Evolutionary conservation across 768 basidiomycete genomes (phyloP), one percentile per base, ranked within the genome.

Genomic region (Lentinula guzmanii): DNA sequence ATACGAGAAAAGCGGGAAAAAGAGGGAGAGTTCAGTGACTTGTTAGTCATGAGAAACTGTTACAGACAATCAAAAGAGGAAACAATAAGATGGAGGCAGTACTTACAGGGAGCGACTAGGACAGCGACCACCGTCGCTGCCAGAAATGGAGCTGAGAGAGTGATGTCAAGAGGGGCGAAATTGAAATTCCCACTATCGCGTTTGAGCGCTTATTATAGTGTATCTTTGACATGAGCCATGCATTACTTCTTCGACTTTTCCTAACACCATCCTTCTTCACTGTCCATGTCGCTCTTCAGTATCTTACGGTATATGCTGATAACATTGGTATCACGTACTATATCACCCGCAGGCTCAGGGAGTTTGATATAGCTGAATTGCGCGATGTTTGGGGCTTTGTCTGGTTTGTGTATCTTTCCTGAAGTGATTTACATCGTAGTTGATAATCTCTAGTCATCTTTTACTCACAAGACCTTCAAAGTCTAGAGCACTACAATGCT

Each of bases 271-370:
- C 87, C 39, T 98, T 92, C 79, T 98, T 97, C 77, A 91, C 90
- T 10, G 90, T 96, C 60, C 91, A 95, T 78, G 89, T 95, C 67
- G 95, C 95, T 34, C 86, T 98, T 65, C 85, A 88, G 67, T 98
- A 98, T 70, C 84, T 95, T 61, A 82, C 84, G 65, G 66, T 84
- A 42, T 94, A 95, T 73, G 80, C 87, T 15, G 90, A 93, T 77
- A 91, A 93, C 74, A 89, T 95, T 66, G 93, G 91, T 8, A 93
- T 95, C 72, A 94, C 91, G 37, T 93, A 93, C 74, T 95, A 94
- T 70, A 82, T 95, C 67, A 90, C 92, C 21, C 77, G 84, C 52
- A 83, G 93, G 64, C 83, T 95, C 68, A 76, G 78, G 62, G 81
- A 85, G 61, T 77, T 91, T 63, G 84, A 87, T 65, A 82, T 81